Evolutionary conservation across 345 rosid genomes (phyloP), one percentile per base, ranked within the genome.

Genomic region (Lagerstroemia speciosa): DNA sequence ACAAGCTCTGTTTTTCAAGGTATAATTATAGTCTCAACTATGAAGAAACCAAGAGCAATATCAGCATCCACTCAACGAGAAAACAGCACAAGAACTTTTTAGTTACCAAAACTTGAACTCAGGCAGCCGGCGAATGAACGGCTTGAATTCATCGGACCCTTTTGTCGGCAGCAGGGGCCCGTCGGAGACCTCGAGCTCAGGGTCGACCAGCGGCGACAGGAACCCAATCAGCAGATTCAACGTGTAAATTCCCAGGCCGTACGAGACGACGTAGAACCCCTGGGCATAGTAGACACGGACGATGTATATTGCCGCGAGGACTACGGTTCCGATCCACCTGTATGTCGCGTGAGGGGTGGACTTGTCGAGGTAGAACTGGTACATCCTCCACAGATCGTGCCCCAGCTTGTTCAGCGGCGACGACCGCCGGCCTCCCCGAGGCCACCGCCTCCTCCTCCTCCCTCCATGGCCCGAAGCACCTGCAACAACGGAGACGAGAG

Each of bases 21-120:
- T 22, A 20, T 6, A 17, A 22, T 68, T 55, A 50, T 43, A 22
- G 24, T 50, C 37, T n/a, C 31, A 38, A 41, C 20, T 48, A 32
- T 14, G 31, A 11, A 31, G 8, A n/a, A 24, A 57, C 32, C 10
- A 37, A 34, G 22, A 57, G 40, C 41, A 63, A 63, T 67, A 27
- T 45, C 24, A 26, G 22, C n/a, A 37, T 20, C 16, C 46, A 66
- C n/a, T n/a, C n/a, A n/a, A n/a, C n/a, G n/a, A n/a, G n/a, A n/a
- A n/a, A n/a, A n/a, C n/a, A n/a, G 43, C 37, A 10, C 36, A 14
- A 45, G 16, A n/a, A 27, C 57, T 52, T 52, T 72, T 62, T 19
- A n/a, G 45, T 81, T 86, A 93, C 98, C 98, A 93, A 88, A 93
- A 91, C 78, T 93, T 93, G 73, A 93, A 93, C 87, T 93, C 97